A percentile compares a stretch with the other conserved stretches of the same genome.
These are phyloP conservation scores for Margaritispora aquatica DNA, from an alignment of 495 filamentous ascomycete species.

Conservation along the genomic window DNA sequence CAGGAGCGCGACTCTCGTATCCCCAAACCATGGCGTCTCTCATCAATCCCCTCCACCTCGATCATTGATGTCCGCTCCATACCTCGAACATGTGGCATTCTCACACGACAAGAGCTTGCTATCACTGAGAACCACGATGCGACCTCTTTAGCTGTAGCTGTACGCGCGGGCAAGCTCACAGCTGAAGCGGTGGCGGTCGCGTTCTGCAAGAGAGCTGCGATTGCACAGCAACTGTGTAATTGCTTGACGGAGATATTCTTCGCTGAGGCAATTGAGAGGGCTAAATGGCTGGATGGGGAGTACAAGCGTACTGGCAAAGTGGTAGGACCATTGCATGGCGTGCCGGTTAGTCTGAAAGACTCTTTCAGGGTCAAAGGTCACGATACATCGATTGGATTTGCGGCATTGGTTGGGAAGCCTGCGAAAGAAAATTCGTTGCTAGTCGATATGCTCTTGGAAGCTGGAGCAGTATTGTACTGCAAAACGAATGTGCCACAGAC, in stretches of 20 bases:
- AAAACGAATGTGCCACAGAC: constrained; percentile 61
- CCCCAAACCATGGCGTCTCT: constrained; percentile 39
- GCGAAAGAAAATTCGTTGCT: constrained; percentile 40
- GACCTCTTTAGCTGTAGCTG: constrained; percentile 30
- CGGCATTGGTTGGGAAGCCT: constrained; percentile 45
- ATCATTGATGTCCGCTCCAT: constrained; percentile 13
- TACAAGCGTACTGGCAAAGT: constrained; percentile 37
- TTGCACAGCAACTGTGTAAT: constrained; percentile 57
- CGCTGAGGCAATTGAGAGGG: constrained; percentile 49
- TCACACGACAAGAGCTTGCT: constrained; percentile 34
- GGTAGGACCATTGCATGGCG: constrained; percentile 59
- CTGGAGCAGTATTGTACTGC: constrained; percentile 51
- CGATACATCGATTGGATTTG: constrained; percentile 54
- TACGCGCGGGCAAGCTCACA: constrained; percentile 30
- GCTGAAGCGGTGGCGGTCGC: constrained; percentile 35
- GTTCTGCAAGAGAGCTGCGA: constrained; percentile 45
- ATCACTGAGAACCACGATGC: constrained; percentile 48
- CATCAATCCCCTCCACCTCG: constrained; percentile 1
- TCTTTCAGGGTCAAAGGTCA: constrained; percentile 54
- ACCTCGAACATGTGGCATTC: constrained; percentile 20
- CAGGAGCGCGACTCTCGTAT: constrained; percentile 37
- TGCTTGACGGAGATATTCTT: constrained; percentile 66
- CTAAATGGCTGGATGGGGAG: constrained; percentile 48
- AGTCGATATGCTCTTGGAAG: constrained; percentile 37
- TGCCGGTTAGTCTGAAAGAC: constrained; percentile 63